Percentiles rank a stretch among this genome's conserved stretches.
Evolutionary conservation across 192 early-diverging fungal species (phyloP).

Genomic region (Funneliformis mosseae): DNA sequence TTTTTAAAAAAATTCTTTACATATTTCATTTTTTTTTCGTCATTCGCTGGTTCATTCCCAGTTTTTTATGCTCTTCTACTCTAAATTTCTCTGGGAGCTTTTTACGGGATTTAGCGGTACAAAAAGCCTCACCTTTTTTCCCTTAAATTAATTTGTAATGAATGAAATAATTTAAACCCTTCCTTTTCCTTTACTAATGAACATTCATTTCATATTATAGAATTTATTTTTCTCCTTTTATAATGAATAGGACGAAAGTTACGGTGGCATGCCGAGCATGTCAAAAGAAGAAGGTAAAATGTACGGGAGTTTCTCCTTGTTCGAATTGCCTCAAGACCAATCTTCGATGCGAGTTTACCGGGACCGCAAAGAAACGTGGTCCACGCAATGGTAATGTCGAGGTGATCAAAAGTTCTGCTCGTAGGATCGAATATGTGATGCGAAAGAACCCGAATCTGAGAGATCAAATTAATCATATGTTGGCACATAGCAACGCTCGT

Average conservation of each 20-base stretch:
- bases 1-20: no score
- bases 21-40: no score
- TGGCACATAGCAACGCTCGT: not conserved
- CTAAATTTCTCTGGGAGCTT: no score
- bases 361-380: constrained; percentile 11
- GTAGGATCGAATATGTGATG: constrained; percentile 6
- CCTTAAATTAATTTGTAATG: no score
- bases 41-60: no score
- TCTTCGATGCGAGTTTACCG: constrained; percentile 1
- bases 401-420: constrained; percentile 6
- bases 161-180: no score
- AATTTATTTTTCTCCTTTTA: not conserved
- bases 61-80: no score
- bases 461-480: not conserved
- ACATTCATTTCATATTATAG: no score
- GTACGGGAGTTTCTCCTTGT: constrained; percentile 1
- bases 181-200: no score
- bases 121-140: no score
- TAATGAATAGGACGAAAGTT: constrained; percentile 4
- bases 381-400: not conserved
- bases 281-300: constrained; percentile 20
- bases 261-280: constrained; percentile 13
- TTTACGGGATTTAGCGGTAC: no score
- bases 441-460: not conserved
- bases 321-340: not conserved